Base-by-base conservation (phyloP, 2,329 filamentous ascomycete genomes). In the Xylariaceae sp. region DNA sequence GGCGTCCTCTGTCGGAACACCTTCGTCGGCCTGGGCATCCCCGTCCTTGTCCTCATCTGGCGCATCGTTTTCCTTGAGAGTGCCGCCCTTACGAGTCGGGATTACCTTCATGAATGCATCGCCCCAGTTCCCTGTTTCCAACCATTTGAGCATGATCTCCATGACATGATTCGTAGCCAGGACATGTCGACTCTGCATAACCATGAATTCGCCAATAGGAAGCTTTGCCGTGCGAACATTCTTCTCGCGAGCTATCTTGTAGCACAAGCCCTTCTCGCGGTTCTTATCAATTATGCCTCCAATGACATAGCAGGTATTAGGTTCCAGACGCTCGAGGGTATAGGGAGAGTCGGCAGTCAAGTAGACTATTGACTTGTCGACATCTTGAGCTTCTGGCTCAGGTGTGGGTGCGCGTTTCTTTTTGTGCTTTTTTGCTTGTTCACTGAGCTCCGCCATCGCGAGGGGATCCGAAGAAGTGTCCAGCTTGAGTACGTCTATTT, bases 241-340 rank as follows among this genome's bases (percentile, higher is more conserved):
- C 47, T 75, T 75, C 41, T 84, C 79, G 39, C 78, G 72, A 0
- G 93, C 93, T 13, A 85, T 76, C 54, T 83, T 85, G 72, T 95
- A 89, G 66, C 93, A 98, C 29, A 98, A 74, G 1, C 88, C 89
- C 69, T 98, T 98, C 65, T 98, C 85, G 34, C 93, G 79, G 65
- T 98, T 98, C 67, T 90, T 90, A 68, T 98, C 93, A 19, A 98
- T 93, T 28, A 98, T 73, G 0, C 91, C 93, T 28, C 93, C 93
- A 42, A 98, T 85, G 48, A 98, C 85, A 64, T 98, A 98, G 44
- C 82, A 91, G 46, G 85, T 89, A 65, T 93, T 85, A 1, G 90
- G 88, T 61, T 90, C 89, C 33, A 98, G 76, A 33, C 86, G 78
- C 4, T 85, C 83, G 22, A 98, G 74, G 0, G 86, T 91, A 52